A percentile compares a stretch with the other conserved stretches of the same genome.
Conservation (phyloP, 805 yeast genomes). For the Hanseniaspora lachancei region DNA sequence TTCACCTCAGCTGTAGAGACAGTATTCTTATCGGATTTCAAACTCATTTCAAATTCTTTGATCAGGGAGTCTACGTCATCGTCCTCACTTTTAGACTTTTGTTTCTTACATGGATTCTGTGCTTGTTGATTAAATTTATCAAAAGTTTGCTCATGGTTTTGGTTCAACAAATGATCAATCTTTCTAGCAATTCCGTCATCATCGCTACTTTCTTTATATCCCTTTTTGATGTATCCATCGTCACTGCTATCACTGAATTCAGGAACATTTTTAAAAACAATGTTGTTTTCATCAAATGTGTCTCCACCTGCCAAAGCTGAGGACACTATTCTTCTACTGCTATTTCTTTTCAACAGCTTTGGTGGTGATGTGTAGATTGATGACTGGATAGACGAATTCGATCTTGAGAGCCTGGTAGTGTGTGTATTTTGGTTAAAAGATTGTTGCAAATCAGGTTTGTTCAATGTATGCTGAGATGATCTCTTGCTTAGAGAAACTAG, state of each 20-base stretch:
- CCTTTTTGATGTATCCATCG: constrained; percentile 24
- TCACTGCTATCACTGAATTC: constrained; percentile 29
- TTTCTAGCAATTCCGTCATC: constrained; percentile 14
- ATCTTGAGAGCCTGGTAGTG: constrained; percentile 16
- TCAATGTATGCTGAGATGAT: background rate
- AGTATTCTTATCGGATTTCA: constrained; percentile 13
- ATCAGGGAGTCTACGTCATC: background rate
- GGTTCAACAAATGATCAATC: constrained; percentile 20
- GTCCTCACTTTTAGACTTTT: background rate
- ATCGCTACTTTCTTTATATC: constrained; percentile 19
- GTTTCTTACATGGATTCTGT: background rate
- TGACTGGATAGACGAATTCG: constrained; percentile 19
- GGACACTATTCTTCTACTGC: constrained; percentile 26
- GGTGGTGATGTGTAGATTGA: constrained; percentile 20
- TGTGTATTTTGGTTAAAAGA: constrained; percentile 8
- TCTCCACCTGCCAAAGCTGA: constrained; percentile 29
- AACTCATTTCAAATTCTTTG: background rate
- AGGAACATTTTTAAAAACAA: constrained; percentile 69
- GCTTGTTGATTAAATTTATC: background rate
- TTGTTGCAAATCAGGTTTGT: background rate
- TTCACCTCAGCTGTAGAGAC: background rate
- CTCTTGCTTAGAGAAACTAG: constrained; percentile 1
- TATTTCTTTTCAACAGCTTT: constrained; percentile 21
- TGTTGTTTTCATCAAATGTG: constrained; percentile 55
- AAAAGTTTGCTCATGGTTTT: background rate